A percentile compares a stretch with the other conserved stretches of the same genome.
Conservation (phyloP, 192 early-diverging fungal species). For the Haplosporangium gracile region DNA sequence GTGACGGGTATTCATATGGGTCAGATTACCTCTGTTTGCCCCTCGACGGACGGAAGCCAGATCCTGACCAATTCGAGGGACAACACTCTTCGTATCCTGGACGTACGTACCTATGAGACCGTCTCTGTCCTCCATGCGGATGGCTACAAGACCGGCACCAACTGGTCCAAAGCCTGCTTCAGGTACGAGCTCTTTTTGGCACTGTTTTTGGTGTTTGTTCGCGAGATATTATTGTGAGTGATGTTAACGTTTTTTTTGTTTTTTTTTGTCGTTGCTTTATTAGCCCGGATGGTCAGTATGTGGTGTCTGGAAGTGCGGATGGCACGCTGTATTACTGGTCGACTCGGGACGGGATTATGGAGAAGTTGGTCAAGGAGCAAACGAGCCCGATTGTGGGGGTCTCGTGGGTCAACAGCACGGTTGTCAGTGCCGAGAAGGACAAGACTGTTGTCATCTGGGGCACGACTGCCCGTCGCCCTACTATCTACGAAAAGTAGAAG, state of each 20-base stretch:
- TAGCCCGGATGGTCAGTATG: slow-evolving; percentile 89
- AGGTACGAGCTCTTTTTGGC: slow-evolving; percentile 53
- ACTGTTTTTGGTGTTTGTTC: not conserved
- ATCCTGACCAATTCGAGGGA: slow-evolving; percentile 95
- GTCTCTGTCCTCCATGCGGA: slow-evolving; percentile 76
- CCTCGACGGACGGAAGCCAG: slow-evolving; percentile 78
- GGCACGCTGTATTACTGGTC: slow-evolving; percentile 90
- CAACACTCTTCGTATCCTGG: slow-evolving; percentile 90
- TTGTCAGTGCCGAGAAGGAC: slow-evolving; percentile 81
- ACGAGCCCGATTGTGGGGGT: slow-evolving; percentile 79
- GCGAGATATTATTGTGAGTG: not conserved
- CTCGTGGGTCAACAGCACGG: slow-evolving; percentile 71
- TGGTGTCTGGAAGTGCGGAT: slow-evolving; percentile 85
- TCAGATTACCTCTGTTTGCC: slow-evolving; percentile 89
- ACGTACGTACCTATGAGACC: slow-evolving; percentile 82
- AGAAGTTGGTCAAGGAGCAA: slow-evolving; percentile 78
- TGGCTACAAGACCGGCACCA: slow-evolving; percentile 84
- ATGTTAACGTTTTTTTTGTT: not conserved
- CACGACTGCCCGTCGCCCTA: slow-evolving; percentile 46
- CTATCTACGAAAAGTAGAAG: slow-evolving; percentile 47
- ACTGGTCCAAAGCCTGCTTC: slow-evolving; percentile 91
- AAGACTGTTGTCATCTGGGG: slow-evolving; percentile 72
- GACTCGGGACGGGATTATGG: slow-evolving; percentile 70
- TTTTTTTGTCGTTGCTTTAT: slow-evolving; percentile 16
- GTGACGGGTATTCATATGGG: slow-evolving; percentile 88